Base-by-base conservation (phyloP, 176 grass and related monocot species). In the Panicum miliaceum region DNA sequence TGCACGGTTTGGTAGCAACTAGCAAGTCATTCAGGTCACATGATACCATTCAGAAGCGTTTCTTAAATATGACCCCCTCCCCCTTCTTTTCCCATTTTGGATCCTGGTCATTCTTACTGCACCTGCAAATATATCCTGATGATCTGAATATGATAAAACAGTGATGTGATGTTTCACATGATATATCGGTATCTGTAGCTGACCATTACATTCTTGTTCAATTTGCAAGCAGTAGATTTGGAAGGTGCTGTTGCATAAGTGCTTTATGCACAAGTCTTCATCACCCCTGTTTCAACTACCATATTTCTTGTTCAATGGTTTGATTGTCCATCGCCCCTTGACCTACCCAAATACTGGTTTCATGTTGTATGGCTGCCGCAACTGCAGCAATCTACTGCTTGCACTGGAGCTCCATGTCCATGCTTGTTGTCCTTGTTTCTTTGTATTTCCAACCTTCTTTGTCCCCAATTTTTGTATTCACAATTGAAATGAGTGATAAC, bases 231-330 rank as follows among this genome's bases (percentile, higher is more conserved):
- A n/a, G n/a, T 26, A 26, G 38, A 66, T 32, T 54, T 76, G 15
- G 25, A 20, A 7, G 22, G 1, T 64, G 12, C 13, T 54, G 6
- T 38, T 35, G 40, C 68, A 38, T 20, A 38, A 26, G 46, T 36
- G 19, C 7, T 53, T 56, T 34, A 25, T 29, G 7, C 4, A 13
- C 4, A 3, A 62, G 37, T 63, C 23, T 20, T 38, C 23, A 8
- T 50, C 40, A 42, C 22, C 9, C 27, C 36, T 32, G 27, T 52
- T 16, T 32, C 50, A 22, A 13, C 16, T 14, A 66, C 14, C 6
- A 12, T n/a, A 34, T 29, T 29, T 77, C 18, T 60, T 85, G 64
- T 48, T 37, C 38, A 48, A 12, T 78, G 75, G 3, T 71, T 75
- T 57, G 12, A 38, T 56, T 56, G 48, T 16, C 8, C 36, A 40